Conservation (phyloP, 1,284 basidiomycete species). For the Fomes fomentarius region DNA sequence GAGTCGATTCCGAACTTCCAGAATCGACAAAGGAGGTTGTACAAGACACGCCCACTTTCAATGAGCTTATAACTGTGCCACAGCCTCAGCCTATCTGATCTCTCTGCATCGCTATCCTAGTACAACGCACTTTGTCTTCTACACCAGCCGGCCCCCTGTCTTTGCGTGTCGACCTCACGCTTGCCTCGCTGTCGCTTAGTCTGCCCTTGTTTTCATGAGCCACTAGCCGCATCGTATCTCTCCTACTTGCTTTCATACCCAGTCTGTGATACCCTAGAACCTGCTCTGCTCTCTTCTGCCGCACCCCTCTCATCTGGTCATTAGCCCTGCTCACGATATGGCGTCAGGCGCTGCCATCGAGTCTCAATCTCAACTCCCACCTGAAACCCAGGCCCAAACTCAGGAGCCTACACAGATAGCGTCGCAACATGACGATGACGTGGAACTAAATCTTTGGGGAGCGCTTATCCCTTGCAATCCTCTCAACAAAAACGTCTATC, state of each 20-base stretch:
- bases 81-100: background rate
- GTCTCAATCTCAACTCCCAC: too few species aligned
- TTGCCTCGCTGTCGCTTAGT: background rate
- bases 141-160: background rate
- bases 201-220: background rate
- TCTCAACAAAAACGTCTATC: conserved; percentile 46
- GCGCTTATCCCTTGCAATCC: conserved; percentile 39
- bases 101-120: background rate
- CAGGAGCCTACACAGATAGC: background rate
- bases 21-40: background rate
- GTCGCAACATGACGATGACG: background rate
- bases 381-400: background rate
- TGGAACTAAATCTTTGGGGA: conserved; percentile 9
- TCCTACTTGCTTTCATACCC: background rate
- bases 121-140: background rate
- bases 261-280: background rate
- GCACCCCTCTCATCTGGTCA: background rate
- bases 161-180: background rate
- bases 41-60: background rate
- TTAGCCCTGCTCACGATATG: background rate
- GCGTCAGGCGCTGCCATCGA: background rate
- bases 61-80: background rate
- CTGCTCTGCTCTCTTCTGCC: background rate
- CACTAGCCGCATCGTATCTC: background rate
- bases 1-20: background rate